phyloP scores from a whole-genome alignment of 208 protist species.

The Acanthamoeba triangularis region DNA sequence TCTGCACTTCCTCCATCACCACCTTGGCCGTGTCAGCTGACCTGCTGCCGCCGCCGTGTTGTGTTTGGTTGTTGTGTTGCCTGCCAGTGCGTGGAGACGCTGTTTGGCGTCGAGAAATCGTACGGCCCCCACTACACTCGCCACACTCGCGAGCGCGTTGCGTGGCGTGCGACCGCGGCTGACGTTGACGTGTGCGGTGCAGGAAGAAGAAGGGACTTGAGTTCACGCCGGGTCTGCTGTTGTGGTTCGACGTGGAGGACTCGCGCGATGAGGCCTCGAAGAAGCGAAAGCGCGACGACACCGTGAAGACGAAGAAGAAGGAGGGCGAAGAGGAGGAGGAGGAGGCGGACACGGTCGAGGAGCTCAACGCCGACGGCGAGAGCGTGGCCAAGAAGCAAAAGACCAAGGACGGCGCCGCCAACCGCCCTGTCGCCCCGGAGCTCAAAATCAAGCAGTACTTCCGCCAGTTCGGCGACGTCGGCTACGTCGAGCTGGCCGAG shows the following conservation, averaged over 20 bases:
- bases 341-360: neutral
- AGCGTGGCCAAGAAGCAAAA: neutral
- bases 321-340: neutral
- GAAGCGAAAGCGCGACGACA: constrained; percentile 5
- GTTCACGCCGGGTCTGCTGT: neutral
- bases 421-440: neutral
- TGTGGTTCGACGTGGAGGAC: neutral
- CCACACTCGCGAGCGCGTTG: too few relatives aligned
- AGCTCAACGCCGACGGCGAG: neutral
- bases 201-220: neutral
- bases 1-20: neutral
- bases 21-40: neutral
- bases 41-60: neutral
- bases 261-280: neutral
- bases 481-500: neutral
- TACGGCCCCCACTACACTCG: neutral
- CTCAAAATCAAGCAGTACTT: constrained; percentile 37
- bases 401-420: neutral
- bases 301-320: neutral
- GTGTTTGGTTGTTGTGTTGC: neutral
- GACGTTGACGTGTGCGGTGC: too few relatives aligned
- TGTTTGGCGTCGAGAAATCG: neutral
- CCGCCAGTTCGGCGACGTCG: neutral
- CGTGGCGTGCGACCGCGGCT: too few relatives aligned
- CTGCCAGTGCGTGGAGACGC: constrained; percentile 5